Evolutionary conservation across 139 green algal genomes (phyloP), one percentile per base, ranked within the genome.

Genomic region (Mesostigma viride): DNA sequence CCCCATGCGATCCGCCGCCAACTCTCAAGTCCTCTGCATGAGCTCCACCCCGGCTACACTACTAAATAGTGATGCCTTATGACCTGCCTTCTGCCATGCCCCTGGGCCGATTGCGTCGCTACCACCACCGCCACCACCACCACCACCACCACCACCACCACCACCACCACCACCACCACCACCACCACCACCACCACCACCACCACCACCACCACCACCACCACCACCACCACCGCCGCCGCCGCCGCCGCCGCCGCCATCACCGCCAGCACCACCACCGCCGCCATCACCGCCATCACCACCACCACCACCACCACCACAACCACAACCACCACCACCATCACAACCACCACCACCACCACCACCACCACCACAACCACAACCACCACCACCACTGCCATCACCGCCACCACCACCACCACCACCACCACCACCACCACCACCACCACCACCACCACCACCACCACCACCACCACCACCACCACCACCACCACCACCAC

Each of bases 101-200:
- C n/a, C n/a, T n/a, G n/a, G n/a, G n/a, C 40, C 14, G 40, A 8
- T 48, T 48, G 8, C 14, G 40, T 14, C 40, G 14, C 40, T 14
- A 48, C 40, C 40, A 48, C 40, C 40, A 48, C 40, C 40, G 14
- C 40, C 40, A 48, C 40, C 40, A 48, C 40, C 40, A 48, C 40
- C 40, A 48, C 40, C 40, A 48, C 40, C 40, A 48, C 40, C 40
- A 48, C 40, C 40, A 48, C 40, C 40, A 48, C 40, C 40, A 48
- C 40, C 40, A 48, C 40, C 40, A 48, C 40, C 40, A 48, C 40
- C 40, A 48, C 40, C 40, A 48, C 40, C 40, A 48, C 40, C 40
- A 48, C 40, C 40, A 48, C 40, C 40, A 48, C 40, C 40, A 48
- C 40, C 40, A 48, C 40, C 40, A 48, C 40, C 40, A 48, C 40